Evolutionary conservation across 2,329 filamentous ascomycete genomes (phyloP).

Genomic region (Sarocladium strictum): DNA sequence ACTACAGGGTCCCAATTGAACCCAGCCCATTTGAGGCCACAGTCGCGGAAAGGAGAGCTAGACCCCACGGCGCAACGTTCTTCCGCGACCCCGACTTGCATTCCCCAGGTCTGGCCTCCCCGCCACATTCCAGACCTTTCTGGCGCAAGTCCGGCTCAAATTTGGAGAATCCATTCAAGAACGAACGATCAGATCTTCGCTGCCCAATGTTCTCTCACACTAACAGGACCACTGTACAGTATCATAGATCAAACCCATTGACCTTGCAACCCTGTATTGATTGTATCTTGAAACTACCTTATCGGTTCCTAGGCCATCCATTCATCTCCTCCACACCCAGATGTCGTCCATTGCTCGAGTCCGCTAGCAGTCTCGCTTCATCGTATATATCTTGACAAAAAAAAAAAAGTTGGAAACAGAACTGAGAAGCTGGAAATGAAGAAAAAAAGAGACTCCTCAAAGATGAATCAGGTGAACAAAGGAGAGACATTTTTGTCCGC

Average conservation of each 20-base stretch:
- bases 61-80: conserved; percentile 25
- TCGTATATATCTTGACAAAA: conserved; percentile 9
- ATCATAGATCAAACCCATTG: no score
- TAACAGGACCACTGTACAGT: no score
- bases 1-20: not conserved
- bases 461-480: not conserved
- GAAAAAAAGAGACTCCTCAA: not conserved
- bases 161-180: no score
- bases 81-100: conserved; percentile 19
- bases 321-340: not conserved
- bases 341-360: not conserved
- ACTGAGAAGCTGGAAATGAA: no score
- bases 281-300: not conserved
- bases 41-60: conserved; percentile 31
- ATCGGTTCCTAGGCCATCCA: not conserved
- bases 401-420: not conserved
- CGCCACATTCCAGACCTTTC: not conserved
- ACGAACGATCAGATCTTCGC: no score
- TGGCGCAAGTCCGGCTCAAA: not conserved
- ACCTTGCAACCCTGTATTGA: not conserved
- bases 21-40: conserved; percentile 34
- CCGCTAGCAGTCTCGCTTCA: conserved; percentile 2
- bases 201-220: no score
- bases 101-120: not conserved
- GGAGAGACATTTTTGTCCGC: not conserved